Conservation (phyloP, 495 filamentous ascomycete genomes). For the Cercophora newfieldiana region DNA sequence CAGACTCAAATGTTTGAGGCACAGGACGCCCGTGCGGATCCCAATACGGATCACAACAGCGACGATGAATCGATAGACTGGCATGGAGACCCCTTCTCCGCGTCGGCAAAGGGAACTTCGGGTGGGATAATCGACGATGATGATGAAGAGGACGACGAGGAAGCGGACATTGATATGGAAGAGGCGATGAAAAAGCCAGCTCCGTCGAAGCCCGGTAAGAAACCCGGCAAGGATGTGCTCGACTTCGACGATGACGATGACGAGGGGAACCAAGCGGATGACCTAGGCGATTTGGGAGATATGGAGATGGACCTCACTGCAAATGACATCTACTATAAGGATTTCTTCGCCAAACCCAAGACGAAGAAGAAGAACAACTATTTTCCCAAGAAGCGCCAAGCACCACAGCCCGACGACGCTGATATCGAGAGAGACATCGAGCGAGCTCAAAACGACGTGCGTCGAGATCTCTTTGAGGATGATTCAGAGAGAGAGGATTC, state of each 20-base stretch:
- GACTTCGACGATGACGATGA: conserved; percentile 55
- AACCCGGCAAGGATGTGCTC: conserved; percentile 45
- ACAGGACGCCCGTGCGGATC: conserved; percentile 68
- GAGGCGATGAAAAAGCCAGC: conserved; percentile 16
- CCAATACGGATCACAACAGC: conserved; percentile 57
- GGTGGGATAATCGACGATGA: conserved; percentile 13
- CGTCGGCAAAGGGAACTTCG: neutral
- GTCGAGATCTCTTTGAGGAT: conserved; percentile 91
- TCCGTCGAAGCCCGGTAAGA: conserved; percentile 4
- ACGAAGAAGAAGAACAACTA: conserved; percentile 56
- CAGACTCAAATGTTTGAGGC: conserved; percentile 84
- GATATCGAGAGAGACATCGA: conserved; percentile 79
- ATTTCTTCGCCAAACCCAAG: conserved; percentile 86
- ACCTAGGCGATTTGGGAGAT: conserved; percentile 53
- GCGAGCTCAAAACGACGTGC: conserved; percentile 85
- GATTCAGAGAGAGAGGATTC: conserved; percentile 58
- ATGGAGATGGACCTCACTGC: conserved; percentile 64
- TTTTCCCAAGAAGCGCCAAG: conserved; percentile 36
- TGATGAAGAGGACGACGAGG: conserved; percentile 44
- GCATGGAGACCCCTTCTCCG: conserved; percentile 65
- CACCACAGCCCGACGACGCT: conserved; percentile 46
- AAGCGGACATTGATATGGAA: conserved; percentile 41
- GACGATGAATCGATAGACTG: conserved; percentile 88
- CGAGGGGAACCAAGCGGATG: conserved; percentile 58
- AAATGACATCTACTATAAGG: conserved; percentile 81